phyloP scores from a whole-genome alignment of 345 rosid species.

The Moricandia arvensis region DNA sequence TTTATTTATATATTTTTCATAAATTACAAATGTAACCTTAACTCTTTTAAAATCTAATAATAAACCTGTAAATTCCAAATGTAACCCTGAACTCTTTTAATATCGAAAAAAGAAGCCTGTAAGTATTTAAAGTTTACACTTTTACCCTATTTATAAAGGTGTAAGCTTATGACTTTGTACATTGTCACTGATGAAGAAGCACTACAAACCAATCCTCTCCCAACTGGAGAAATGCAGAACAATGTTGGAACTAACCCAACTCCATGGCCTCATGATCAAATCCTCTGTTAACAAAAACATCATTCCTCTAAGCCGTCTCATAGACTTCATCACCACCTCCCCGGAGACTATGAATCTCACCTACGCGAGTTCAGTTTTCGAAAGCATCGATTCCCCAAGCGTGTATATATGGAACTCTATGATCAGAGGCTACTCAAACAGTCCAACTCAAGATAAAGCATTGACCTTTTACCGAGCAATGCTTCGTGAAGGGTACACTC shows the following conservation, averaged over 20 bases:
- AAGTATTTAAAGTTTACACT: not conserved
- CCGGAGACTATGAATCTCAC: conserved; percentile 17
- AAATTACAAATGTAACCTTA: not conserved
- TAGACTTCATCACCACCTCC: conserved; percentile 31
- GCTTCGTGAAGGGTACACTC: conserved; percentile 33
- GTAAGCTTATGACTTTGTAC: not conserved
- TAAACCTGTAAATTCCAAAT: not conserved
- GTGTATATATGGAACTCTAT: conserved; percentile 46
- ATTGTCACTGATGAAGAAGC: conserved; percentile 27
- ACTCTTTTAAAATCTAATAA: not conserved
- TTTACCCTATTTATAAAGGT: not conserved
- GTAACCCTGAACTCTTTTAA: not conserved
- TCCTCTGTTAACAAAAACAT: conserved; percentile 35
- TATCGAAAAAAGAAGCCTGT: not conserved
- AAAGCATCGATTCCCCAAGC: conserved; percentile 28
- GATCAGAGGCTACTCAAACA: conserved; percentile 41
- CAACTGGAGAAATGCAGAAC: conserved; percentile 36
- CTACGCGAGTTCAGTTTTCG: conserved; percentile 35
- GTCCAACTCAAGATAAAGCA: conserved; percentile 20
- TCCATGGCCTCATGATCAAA: conserved; percentile 40
- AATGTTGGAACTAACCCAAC: conserved; percentile 32
- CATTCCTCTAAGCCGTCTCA: conserved; percentile 37
- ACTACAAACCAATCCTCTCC: conserved; percentile 27
- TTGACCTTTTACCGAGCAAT: conserved; percentile 31
- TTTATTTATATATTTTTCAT: not conserved